Percentiles rank a stretch among this genome's conserved stretches.
Conservation (phyloP, 768 basidiomycete genomes). For the Coprinopsis cinerea region DNA sequence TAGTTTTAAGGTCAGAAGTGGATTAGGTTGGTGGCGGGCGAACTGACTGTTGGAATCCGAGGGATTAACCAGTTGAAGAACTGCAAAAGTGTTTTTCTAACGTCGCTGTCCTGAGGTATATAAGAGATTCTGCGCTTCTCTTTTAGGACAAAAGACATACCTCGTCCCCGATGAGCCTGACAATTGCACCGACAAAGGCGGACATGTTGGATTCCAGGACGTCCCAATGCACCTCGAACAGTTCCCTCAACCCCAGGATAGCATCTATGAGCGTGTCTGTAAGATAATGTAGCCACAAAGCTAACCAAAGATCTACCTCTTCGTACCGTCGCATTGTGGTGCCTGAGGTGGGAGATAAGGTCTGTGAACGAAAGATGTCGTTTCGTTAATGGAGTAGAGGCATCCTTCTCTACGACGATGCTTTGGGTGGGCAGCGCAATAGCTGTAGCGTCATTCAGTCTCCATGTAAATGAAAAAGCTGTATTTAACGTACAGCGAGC, state of each 20-base stretch:
- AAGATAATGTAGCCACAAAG: neutral
- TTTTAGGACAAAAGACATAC: conserved; percentile 38
- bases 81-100: conserved; percentile 64
- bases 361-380: conserved; percentile 73
- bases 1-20: conserved; percentile 22
- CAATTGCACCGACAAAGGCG: conserved; percentile 50
- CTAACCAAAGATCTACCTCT: conserved; percentile 45
- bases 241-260: conserved; percentile 62
- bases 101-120: conserved; percentile 60
- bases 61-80: conserved; percentile 74
- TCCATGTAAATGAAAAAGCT: conserved; percentile 10
- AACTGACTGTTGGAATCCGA: conserved; percentile 49
- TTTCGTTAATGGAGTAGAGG: conserved; percentile 61
- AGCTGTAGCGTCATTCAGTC: conserved; percentile 41
- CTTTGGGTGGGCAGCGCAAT: conserved; percentile 88
- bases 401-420: conserved; percentile 53
- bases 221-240: conserved; percentile 57
- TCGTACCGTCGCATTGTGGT: conserved; percentile 73
- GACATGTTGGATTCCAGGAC: conserved; percentile 49
- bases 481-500: conserved; percentile 59
- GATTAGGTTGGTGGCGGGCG: neutral
- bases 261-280: conserved; percentile 46
- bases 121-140: no score
- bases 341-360: conserved; percentile 71
- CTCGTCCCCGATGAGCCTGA: conserved; percentile 78